Base-by-base conservation (phyloP, 2,329 filamentous ascomycete genomes). In the Amylocarpus encephaloides region DNA sequence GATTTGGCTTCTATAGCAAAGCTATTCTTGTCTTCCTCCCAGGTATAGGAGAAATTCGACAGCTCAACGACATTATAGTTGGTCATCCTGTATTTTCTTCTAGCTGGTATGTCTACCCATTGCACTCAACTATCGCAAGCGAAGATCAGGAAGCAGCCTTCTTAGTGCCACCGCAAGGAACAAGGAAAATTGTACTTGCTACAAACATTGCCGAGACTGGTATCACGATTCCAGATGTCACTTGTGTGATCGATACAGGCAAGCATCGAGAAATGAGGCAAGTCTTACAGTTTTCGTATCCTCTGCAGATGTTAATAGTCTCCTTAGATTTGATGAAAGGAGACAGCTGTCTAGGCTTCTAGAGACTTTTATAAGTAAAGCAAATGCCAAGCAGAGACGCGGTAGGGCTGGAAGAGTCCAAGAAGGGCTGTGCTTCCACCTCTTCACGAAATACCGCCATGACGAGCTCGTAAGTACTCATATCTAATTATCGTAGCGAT, bases 131-230 rank as follows among this genome's bases (percentile, higher is more conserved):
- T 0, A 96, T 98, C 59, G 90, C 92, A 10, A 96, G 87, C 42
- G 92, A 97, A 62, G 93, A 98, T 54, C 93, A 98, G 66, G 92
- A 98, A 68, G 84, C 86, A 32, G 93, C 93, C 0, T 98, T 98
- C 66, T 73, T 88, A 5, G 71, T 95, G 0, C 93, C 93, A 5
- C 89, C 91, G 1, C 77, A 76, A 2, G 92, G 92, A 0, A 76
- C 83, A 50, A 80, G 91, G 55, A 98, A 98, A 71, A 93, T 98
- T 56, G 92, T 98, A 1, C 78, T 98, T 48, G 91, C 93, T 1
- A 98, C 93, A 12, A 98, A 98, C 64, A 98, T 98, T 66, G 93
- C 93, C 4, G 93, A 98, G 68, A 98, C 93, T 0, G 93, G 93
- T 72, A 95, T 98, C 64, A 98, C 93, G 0, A 98, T 98, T 58